These are phyloP conservation scores for Paramecium octaurelia DNA, from an alignment of 73 alveolate species.

Conservation along the genomic window DNA sequence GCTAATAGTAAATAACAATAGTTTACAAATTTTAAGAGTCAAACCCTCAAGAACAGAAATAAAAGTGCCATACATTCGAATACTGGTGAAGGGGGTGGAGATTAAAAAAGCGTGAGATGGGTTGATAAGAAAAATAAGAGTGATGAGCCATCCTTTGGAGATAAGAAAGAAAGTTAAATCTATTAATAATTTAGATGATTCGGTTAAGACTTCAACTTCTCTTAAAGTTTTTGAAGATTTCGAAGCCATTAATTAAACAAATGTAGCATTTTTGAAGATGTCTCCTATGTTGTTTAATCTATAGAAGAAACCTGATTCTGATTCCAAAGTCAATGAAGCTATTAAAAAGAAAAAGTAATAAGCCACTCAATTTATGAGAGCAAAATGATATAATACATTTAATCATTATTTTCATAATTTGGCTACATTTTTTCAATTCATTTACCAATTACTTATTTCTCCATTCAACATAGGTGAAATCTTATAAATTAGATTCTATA, in stretches of 20 bases:
- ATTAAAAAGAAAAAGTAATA: constrained; percentile 5
- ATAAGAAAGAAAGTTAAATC: not conserved
- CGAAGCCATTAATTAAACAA: not conserved
- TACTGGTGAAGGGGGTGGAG: constrained; percentile 1
- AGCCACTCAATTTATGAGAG: not conserved
- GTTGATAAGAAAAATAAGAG: constrained; percentile 23
- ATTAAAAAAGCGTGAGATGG: constrained; percentile 25
- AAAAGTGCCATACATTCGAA: not conserved
- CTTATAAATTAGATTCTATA: not conserved
- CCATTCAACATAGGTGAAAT: not conserved
- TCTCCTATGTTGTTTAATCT: not conserved
- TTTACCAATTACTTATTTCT: not conserved
- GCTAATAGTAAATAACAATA: not conserved
- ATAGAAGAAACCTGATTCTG: constrained; percentile 36
- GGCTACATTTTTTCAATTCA: not conserved
- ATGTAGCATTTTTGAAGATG: not conserved
- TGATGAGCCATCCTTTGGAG: constrained; percentile 48
- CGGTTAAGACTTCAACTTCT: not conserved
- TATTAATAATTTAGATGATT: not conserved
- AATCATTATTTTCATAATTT: not conserved
- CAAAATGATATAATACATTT: not conserved
- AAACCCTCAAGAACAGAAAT: not conserved
- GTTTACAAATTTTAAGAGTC: constrained; percentile 1
- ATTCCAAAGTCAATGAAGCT: not conserved
- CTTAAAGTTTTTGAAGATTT: constrained; percentile 37